phyloP scores from a whole-genome alignment of 2,329 filamentous ascomycete genomes.

The Chaetomium olivaceum region DNA sequence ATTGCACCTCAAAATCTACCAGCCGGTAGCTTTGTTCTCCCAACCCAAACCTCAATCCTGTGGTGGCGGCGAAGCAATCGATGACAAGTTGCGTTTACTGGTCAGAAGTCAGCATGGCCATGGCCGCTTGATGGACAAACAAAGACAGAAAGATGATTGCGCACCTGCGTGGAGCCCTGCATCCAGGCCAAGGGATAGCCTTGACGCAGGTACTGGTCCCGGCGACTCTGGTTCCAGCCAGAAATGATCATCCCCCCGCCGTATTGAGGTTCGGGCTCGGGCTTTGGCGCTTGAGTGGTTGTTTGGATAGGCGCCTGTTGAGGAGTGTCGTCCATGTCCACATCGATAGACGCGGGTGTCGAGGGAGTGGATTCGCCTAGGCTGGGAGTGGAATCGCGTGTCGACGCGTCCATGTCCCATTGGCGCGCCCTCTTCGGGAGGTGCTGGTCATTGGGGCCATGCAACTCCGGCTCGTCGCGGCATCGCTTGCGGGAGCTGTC shows the following conservation, averaged over 20 bases:
- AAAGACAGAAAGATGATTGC: background rate
- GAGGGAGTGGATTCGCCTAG: constrained; percentile 11
- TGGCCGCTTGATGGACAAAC: background rate
- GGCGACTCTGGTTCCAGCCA: constrained; percentile 6
- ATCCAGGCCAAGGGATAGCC: constrained; percentile 16
- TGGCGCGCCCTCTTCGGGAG: constrained; percentile 15
- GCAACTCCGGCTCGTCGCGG: constrained; percentile 2
- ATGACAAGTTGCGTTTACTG: background rate
- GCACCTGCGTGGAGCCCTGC: constrained; percentile 6
- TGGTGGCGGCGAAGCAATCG: background rate
- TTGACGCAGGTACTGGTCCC: constrained; percentile 9
- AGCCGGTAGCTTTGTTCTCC: background rate
- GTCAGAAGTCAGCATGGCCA: background rate
- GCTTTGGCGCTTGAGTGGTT: background rate
- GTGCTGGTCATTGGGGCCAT: background rate
- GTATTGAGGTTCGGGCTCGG: background rate
- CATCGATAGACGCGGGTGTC: constrained; percentile 12
- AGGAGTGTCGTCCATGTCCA: constrained; percentile 14
- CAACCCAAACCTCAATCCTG: background rate
- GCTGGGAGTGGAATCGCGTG: constrained; percentile 6
- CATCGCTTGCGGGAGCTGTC: constrained; percentile 15
- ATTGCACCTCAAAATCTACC: background rate
- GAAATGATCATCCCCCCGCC: constrained; percentile 4
- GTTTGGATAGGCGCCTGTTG: background rate
- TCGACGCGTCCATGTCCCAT: constrained; percentile 1